Percentiles rank a stretch among this genome's conserved stretches.
Conservation (phyloP, 805 yeast genomes). For the Nakazawaea peltata region DNA sequence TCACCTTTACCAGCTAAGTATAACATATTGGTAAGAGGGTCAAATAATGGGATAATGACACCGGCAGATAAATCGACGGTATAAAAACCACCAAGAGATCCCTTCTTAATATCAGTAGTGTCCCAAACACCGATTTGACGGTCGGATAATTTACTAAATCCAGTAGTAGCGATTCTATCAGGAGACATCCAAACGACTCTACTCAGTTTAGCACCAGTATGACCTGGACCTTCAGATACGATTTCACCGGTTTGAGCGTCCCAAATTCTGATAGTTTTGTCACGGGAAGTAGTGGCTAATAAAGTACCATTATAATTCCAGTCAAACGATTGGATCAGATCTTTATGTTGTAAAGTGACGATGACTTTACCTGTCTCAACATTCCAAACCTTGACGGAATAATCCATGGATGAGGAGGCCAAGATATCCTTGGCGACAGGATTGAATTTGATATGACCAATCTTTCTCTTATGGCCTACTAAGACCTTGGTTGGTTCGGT, state of each 20-base stretch:
- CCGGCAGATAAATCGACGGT: slow-evolving; percentile 89
- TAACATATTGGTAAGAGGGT: slow-evolving; percentile 68
- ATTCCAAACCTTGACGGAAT: slow-evolving; percentile 89
- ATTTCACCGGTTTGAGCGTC: slow-evolving; percentile 71
- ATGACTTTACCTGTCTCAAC: slow-evolving; percentile 63
- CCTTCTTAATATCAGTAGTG: slow-evolving; percentile 58
- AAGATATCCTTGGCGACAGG: slow-evolving; percentile 83
- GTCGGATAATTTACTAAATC: slow-evolving; percentile 86
- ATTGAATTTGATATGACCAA: slow-evolving; percentile 85
- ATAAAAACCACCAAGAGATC: slow-evolving; percentile 86
- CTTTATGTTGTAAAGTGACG: slow-evolving; percentile 76
- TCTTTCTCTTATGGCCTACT: slow-evolving; percentile 87
- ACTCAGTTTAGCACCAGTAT: slow-evolving; percentile 85
- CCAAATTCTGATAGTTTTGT: slow-evolving; percentile 87
- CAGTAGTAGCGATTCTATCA: slow-evolving; percentile 85
- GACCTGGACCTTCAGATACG: slow-evolving; percentile 81
- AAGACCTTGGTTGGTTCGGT: slow-evolving; percentile 63
- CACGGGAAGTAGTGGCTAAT: slow-evolving; percentile 85
- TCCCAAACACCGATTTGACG: slow-evolving; percentile 97
- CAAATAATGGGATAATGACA: slow-evolving; percentile 85
- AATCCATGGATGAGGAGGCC: slow-evolving; percentile 87
- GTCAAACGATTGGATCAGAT: slow-evolving; percentile 86
- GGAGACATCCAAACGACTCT: slow-evolving; percentile 90
- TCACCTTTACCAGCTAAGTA: slow-evolving; percentile 97
- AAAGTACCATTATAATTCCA: slow-evolving; percentile 86